Evolutionary conservation across 2,329 filamentous ascomycete species (phyloP), one percentile per base, ranked within the genome.

Genomic region (Verticillium nonalfalfae): DNA sequence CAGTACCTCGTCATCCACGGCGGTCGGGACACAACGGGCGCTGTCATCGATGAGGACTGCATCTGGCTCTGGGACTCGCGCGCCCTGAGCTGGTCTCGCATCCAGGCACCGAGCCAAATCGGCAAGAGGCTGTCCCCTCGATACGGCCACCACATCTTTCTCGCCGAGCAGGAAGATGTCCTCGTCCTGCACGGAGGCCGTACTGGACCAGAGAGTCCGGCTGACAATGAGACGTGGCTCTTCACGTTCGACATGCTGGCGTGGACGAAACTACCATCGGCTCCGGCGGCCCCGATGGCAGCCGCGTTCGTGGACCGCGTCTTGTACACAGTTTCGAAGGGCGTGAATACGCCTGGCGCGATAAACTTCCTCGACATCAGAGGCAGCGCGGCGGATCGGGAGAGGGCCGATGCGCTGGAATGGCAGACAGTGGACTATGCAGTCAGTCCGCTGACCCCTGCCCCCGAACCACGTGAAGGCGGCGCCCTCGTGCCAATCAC

Each of bases 161-260:
- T 78, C 7, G 75, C 77, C 58, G 68, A 71, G 35, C 67, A 69
- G 18, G 80, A 81, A 70, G 79, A 81, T 55, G 80, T 82, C 2
- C 69, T 86, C 7, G 74, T 85, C 56, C 69, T 85, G 0, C 72
- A 81, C 55, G 82, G 81, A 26, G 83, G 83, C 3, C 70, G 67
- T 6, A 69, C 70, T 7, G 65, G 66, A 1, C 59, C 62, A 0
- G 70, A 64, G 7, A 64, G 63, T 11, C 65, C 72, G 9, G 74
- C 72, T 9, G 81, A 85, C 63, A 76, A 76, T 7, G 83, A 85
- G 64, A 76, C 77, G 9, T 82, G 83, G 75, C 73, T 79, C 39
- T 85, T 83, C 65, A 77, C 83, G 61, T 74, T 82, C 50, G 71
- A 72, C 31, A 74, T 75, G 3, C 73, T 76, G 4, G 78, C 75